These are phyloP conservation scores for Penicillium simplicissimum DNA, from an alignment of 495 filamentous ascomycete species.

Conservation along the genomic window DNA sequence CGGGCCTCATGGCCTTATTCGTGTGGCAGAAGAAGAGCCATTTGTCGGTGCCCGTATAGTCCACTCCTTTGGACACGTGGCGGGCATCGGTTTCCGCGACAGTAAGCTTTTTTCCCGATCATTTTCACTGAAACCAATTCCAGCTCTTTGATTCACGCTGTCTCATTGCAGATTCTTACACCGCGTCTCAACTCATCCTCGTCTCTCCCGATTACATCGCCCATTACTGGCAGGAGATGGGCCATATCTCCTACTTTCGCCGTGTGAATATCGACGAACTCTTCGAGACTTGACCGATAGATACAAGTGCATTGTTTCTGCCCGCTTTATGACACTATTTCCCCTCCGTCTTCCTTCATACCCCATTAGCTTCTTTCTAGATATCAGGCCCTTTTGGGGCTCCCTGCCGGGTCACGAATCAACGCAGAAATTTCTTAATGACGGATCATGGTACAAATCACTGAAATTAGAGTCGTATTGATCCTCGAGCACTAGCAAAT, in stretches of 20 bases:
- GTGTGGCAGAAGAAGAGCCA: conserved; percentile 62
- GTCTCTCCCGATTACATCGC: conserved; percentile 75
- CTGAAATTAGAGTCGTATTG: neutral
- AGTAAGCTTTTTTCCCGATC: conserved; percentile 50
- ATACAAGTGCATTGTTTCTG: neutral
- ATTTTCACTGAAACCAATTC: neutral
- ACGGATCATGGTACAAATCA: neutral
- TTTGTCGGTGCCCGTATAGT: conserved; percentile 80
- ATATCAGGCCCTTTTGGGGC: neutral
- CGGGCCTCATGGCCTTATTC: conserved; percentile 57
- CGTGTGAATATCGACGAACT: conserved; percentile 80
- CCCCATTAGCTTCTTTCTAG: neutral
- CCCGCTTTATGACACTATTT: neutral
- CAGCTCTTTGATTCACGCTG: neutral
- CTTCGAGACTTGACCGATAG: conserved; percentile 53
- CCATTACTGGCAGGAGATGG: conserved; percentile 78
- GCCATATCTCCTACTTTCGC: conserved; percentile 77
- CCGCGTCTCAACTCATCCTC: conserved; percentile 73
- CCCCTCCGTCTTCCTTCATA: conserved; percentile 8
- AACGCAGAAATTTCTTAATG: neutral
- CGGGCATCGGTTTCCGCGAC: conserved; percentile 63
- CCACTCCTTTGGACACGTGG: conserved; percentile 73
- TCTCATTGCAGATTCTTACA: conserved; percentile 61
- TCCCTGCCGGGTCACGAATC: neutral
- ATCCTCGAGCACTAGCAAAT: neutral